These are phyloP conservation scores for Lipomyces kockii DNA, from an alignment of 805 yeast species.

Conservation along the genomic window DNA sequence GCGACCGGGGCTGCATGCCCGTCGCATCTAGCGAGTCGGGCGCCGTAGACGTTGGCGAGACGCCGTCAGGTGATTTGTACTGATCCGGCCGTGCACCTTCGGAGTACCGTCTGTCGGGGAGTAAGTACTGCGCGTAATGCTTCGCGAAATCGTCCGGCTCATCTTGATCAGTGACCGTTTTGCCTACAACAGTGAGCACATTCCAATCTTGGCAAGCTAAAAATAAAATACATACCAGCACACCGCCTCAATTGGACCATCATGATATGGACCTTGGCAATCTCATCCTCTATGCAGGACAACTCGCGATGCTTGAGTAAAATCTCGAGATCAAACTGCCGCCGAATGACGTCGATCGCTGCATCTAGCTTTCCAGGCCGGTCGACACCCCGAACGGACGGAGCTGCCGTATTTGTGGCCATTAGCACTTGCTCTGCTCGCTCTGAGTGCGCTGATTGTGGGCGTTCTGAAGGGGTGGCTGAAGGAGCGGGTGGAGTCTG, in stretches of 20 bases:
- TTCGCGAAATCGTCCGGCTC: constrained; percentile 38
- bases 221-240: constrained; percentile 21
- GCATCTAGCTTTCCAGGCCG: constrained; percentile 5
- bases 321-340: constrained; percentile 47
- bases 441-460: not conserved
- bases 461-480: not conserved
- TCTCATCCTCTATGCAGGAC: constrained; percentile 44
- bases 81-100: not conserved
- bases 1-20: constrained; percentile 7
- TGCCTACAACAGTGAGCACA: constrained; percentile 3
- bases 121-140: constrained; percentile 40
- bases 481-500: constrained; percentile 1
- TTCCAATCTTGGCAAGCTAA: not conserved
- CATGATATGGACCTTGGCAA: constrained; percentile 45
- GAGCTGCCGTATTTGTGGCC: not conserved
- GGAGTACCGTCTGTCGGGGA: constrained; percentile 30
- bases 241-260: constrained; percentile 43
- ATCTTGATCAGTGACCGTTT: constrained; percentile 15
- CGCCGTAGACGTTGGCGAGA: not conserved
- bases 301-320: constrained; percentile 47
- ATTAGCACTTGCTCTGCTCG: not conserved
- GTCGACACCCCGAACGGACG: constrained; percentile 6
- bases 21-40: not conserved
- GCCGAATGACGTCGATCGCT: constrained; percentile 31
- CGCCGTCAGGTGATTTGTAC: not conserved